Evolutionary conservation across 192 early-diverging fungal species (phyloP).

Genomic region (Diversispora epigaea): DNA sequence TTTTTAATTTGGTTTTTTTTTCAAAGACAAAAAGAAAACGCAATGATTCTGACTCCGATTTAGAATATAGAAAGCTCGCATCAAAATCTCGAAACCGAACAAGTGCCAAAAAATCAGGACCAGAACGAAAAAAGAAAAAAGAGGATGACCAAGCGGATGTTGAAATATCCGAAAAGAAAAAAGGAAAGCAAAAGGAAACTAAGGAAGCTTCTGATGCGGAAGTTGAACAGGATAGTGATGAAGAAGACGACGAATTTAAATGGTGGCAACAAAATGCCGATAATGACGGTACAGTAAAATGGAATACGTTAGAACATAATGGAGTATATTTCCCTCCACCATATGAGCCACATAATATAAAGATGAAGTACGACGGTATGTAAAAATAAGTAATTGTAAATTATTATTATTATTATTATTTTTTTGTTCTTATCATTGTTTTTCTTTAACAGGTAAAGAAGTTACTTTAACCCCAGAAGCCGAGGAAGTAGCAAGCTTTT

Average conservation of each 20-base stretch:
- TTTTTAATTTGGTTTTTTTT: not conserved
- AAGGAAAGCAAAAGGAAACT: conserved; percentile 30
- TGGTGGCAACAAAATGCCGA: conserved; percentile 69
- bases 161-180: conserved; percentile 36
- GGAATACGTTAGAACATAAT: conserved; percentile 83
- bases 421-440: not conserved
- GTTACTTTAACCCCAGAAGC: conserved; percentile 68
- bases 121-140: conserved; percentile 1
- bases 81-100: not conserved
- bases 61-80: not conserved
- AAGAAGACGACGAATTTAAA: conserved; percentile 62
- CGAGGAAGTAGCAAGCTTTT: conserved; percentile 96
- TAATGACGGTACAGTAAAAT: conserved; percentile 68
- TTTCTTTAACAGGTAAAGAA: conserved; percentile 40
- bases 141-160: not conserved
- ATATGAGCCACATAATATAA: conserved; percentile 86
- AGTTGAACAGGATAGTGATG: conserved; percentile 53
- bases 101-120: not conserved
- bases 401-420: no score
- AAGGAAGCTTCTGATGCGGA: conserved; percentile 45
- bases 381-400: no score
- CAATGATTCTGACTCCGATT: conserved; percentile 17
- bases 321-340: conserved; percentile 90
- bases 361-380: conserved; percentile 83
- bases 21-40: conserved; percentile 9